Evolutionary conservation across 2,329 filamentous ascomycete genomes (phyloP), one percentile per base, ranked within the genome.

Genomic region (Dothideomycetes sp.): DNA sequence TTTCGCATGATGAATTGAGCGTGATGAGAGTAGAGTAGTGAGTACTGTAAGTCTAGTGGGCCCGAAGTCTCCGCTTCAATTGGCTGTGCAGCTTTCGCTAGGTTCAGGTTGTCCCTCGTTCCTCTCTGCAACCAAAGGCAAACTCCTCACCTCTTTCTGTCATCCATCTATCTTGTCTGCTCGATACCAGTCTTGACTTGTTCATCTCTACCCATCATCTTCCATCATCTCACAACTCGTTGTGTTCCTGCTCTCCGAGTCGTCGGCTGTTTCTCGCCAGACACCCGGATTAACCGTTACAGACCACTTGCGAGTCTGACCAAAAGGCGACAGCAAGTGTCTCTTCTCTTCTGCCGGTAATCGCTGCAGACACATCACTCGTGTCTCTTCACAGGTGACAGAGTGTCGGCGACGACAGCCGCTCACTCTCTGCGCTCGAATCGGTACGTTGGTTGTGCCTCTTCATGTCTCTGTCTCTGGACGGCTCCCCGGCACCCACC

Each of bases 1-100:
- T 40, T 40, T 25, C 37, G 37, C 29, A 40, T 40, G 37, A 25
- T 40, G 37, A 40, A 40, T 40, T 40, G 37, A 25, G 37, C 37
- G 37, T 40, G 37, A 40, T 40, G 36, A 31, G 36, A 25, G n/a
- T n/a, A n/a, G n/a, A n/a, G n/a, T n/a, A n/a, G n/a, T n/a, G n/a
- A n/a, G n/a, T n/a, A n/a, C n/a, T n/a, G n/a, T n/a, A n/a, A n/a
- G n/a, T n/a, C 24, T 33, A 40, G 37, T 40, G 37, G 35, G 37
- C 37, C n/a, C 37, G 37, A 31, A 40, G 30, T 40, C 38, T 33
- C 30, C 38, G 32, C 30, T 23, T 33, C 23, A 28, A 11, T 30
- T 31, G 17, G 38, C 32, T 19, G 25, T 13, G 7, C 27, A 31
- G 40, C 38, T 34, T 29, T 41, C 31, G 17, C 11, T 16, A 9